A percentile compares a stretch with the other conserved stretches of the same genome.
phyloP scores from a whole-genome alignment of 768 basidiomycete genomes.

The Agrocybe pediades region DNA sequence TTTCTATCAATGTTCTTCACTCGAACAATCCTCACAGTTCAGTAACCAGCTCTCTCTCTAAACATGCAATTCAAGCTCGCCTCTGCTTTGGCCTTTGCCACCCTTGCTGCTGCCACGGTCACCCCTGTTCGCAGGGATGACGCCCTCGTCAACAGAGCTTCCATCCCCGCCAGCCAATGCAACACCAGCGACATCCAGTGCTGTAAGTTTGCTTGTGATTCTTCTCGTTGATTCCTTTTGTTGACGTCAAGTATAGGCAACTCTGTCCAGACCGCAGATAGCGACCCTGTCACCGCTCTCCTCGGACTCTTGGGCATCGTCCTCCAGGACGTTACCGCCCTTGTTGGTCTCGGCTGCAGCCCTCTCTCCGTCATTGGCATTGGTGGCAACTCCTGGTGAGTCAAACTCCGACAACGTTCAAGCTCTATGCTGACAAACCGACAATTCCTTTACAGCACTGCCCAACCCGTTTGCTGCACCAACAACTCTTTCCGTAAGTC shows the following conservation, averaged over 20 bases:
- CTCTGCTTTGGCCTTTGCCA: constrained; percentile 5
- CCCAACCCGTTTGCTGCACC: no score
- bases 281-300: constrained; percentile 5
- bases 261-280: constrained; percentile 9
- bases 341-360: constrained; percentile 20
- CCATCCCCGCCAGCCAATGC: constrained; percentile 16
- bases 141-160: background rate
- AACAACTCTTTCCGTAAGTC: no score
- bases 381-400: constrained; percentile 15
- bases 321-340: constrained; percentile 10
- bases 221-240: background rate
- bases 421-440: background rate
- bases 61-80: no score
- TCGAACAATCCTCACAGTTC: no score
- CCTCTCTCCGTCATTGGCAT: constrained; percentile 18
- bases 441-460: no score
- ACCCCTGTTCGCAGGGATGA: constrained; percentile 5
- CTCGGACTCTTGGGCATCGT: constrained; percentile 22
- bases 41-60: no score
- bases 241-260: constrained; percentile 20
- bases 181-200: constrained; percentile 28
- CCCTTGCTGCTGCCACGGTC: constrained; percentile 9
- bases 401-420: background rate
- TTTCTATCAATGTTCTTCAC: no score
- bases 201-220: constrained; percentile 18